Conservation (phyloP, 2,329 filamentous ascomycete genomes). For the Ophiostoma angusticollis region DNA sequence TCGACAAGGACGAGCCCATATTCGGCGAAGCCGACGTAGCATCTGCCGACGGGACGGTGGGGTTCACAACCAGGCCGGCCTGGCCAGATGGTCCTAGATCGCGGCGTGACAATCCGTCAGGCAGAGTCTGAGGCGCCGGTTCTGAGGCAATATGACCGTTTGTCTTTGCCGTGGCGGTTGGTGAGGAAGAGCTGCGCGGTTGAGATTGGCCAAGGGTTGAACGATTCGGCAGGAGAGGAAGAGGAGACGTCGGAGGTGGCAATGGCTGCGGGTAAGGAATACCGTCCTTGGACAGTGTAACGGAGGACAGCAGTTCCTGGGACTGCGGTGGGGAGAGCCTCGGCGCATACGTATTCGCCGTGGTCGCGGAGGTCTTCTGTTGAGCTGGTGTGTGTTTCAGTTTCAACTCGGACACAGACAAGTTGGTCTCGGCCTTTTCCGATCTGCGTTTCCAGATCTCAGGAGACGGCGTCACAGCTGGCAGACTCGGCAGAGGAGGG, state of each 20-base stretch:
- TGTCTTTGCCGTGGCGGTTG: neutral
- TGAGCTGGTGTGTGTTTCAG: constrained; percentile 26
- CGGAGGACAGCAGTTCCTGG: neutral
- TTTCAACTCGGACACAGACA: constrained; percentile 36
- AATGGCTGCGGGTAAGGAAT: neutral
- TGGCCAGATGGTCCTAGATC: constrained; percentile 19
- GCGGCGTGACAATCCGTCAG: constrained; percentile 17
- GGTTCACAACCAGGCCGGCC: constrained; percentile 1
- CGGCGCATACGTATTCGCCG: no score
- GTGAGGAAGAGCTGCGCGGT: constrained; percentile 1
- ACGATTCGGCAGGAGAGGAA: constrained; percentile 6
- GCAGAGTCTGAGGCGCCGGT: neutral
- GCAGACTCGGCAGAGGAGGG: constrained; percentile 2
- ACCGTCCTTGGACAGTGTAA: neutral
- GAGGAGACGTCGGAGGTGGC: constrained; percentile 11
- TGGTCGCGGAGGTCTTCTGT: neutral
- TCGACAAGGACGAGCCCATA: constrained; percentile 19
- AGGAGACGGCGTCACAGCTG: constrained; percentile 16
- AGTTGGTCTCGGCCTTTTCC: constrained; percentile 32
- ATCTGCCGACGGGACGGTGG: neutral
- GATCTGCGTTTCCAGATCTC: constrained; percentile 40
- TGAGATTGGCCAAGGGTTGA: constrained; percentile 2
- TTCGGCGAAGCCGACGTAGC: constrained; percentile 10
- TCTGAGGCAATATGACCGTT: no score
- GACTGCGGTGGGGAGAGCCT: neutral